phyloP scores from a whole-genome alignment of 2,329 filamentous ascomycete genomes.

The Colletotrichum chlorophyti region DNA sequence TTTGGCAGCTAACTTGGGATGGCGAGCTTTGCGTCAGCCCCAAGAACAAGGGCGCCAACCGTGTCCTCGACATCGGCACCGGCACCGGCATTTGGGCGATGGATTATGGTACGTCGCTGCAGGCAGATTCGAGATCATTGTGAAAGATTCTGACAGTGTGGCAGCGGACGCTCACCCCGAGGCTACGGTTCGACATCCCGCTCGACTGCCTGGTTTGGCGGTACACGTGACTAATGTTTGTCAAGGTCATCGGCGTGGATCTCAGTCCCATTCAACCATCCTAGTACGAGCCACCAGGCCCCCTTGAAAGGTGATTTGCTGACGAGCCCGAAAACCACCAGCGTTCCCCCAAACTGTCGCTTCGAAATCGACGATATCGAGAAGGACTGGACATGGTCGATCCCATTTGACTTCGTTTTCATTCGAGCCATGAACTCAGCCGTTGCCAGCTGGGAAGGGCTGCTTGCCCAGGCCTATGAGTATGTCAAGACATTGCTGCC shows the following conservation, averaged over 20 bases:
- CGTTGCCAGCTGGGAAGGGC: constrained; percentile 35
- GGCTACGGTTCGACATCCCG: constrained; percentile 32
- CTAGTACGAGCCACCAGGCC: no score
- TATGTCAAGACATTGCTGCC: no score
- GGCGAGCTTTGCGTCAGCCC: constrained; percentile 39
- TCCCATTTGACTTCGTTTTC: constrained; percentile 44
- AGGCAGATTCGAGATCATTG: no score
- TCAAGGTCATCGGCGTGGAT: constrained; percentile 37
- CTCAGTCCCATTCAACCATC: constrained; percentile 43
- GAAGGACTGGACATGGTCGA: constrained; percentile 39
- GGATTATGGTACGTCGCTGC: constrained; percentile 37
- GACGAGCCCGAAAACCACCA: constrained; percentile 31
- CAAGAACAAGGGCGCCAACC: constrained; percentile 22
- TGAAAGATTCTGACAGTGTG: no score
- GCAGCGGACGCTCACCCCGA: constrained; percentile 39
- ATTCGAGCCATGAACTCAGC: constrained; percentile 39
- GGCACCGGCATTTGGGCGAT: constrained; percentile 36
- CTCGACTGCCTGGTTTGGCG: no score
- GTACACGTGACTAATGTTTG: background rate
- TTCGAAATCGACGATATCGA: constrained; percentile 49
- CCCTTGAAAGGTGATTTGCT: no score
- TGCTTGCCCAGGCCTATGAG: constrained; percentile 33
- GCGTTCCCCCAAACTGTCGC: constrained; percentile 50
- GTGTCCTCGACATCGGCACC: constrained; percentile 35
- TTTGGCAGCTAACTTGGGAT: constrained; percentile 40